Evolutionary conservation across 176 grass and related monocot species (phyloP).

Genomic region (Eragrostis nindensis): DNA sequence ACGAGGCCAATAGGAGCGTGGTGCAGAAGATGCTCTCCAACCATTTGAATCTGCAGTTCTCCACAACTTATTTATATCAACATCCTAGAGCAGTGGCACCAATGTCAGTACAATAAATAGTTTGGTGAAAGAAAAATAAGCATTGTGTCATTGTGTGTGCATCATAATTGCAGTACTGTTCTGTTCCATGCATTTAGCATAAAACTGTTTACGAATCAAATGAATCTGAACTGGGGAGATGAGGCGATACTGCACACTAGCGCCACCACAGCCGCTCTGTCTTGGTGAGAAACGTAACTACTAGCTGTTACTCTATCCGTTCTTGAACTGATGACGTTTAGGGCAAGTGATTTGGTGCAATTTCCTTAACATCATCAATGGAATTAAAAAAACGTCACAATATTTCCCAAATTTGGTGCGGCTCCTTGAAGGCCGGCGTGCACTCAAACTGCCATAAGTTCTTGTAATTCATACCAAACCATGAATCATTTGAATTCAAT

Average conservation of each 20-base stretch:
- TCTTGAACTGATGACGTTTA: no score
- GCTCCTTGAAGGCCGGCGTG: no score
- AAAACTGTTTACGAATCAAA: neutral
- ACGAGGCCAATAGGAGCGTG: constrained; percentile 82
- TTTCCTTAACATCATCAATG: no score
- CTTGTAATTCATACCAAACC: no score
- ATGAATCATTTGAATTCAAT: no score
- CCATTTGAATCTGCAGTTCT: constrained; percentile 83
- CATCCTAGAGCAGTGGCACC: constrained; percentile 58
- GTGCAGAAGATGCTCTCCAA: constrained; percentile 94
- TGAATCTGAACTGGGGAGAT: neutral
- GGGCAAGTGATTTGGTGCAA: no score
- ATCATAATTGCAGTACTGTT: neutral
- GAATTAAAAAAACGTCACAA: no score
- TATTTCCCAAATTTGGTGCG: no score
- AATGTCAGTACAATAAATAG: constrained; percentile 42
- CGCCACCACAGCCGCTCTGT: no score
- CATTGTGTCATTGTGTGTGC: neutral
- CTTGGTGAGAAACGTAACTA: neutral
- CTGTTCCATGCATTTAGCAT: constrained; percentile 6
- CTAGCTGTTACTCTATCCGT: no score
- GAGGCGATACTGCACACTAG: neutral
- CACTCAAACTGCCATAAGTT: no score
- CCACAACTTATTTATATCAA: constrained; percentile 82
- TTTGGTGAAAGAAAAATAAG: constrained; percentile 21